phyloP scores from a whole-genome alignment of 441 rosid species.

The Eruca vesicaria region DNA sequence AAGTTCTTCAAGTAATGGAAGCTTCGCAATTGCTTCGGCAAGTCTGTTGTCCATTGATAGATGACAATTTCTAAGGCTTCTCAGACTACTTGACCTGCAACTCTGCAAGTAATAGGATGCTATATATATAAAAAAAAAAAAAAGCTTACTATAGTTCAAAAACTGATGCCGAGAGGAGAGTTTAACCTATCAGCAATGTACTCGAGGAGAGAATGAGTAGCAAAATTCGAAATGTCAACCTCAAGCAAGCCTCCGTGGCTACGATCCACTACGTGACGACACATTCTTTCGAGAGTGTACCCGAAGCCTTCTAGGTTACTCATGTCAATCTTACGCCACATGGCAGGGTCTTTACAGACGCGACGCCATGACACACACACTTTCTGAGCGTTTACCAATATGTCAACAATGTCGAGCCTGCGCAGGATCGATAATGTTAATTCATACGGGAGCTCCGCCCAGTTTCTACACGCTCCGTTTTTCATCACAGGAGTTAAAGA shows the following conservation, averaged over 20 bases:
- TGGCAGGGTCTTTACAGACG: background rate
- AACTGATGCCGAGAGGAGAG: background rate
- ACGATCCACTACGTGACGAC: background rate
- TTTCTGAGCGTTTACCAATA: background rate
- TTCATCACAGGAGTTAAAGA: background rate
- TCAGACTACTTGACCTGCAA: background rate
- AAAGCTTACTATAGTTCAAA: no score
- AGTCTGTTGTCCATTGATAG: background rate
- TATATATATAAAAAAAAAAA: no score
- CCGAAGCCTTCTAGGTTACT: background rate
- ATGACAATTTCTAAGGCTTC: background rate
- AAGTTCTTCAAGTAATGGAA: background rate
- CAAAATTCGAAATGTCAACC: constrained; percentile 38
- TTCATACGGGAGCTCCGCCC: background rate
- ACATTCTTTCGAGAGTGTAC: background rate
- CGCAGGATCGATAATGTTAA: background rate
- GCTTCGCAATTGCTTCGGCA: background rate
- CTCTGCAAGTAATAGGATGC: background rate
- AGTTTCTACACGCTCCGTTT: background rate
- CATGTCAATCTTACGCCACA: background rate
- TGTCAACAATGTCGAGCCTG: background rate
- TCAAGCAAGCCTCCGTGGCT: background rate
- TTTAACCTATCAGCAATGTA: constrained; percentile 48
- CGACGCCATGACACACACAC: background rate
- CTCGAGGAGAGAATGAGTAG: constrained; percentile 40